phyloP scores from a whole-genome alignment of 148 eudicot genomes.

The Cornus florida region DNA sequence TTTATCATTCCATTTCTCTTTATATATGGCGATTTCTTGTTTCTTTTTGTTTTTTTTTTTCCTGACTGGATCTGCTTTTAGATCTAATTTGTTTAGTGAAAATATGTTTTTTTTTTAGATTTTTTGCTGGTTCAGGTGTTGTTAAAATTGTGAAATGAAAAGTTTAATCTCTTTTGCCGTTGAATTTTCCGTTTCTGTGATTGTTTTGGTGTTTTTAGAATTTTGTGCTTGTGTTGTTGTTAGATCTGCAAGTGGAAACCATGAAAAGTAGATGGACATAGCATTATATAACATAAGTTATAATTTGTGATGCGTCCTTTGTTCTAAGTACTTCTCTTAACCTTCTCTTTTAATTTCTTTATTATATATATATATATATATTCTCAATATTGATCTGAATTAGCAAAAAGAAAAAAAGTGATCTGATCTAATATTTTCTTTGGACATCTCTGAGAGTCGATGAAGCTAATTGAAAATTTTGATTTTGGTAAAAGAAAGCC shows the following conservation, averaged over 20 bases:
- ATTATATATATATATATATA: too few relatives aligned
- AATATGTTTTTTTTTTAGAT: neutral
- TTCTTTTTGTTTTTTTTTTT: neutral
- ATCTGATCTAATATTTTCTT: too few relatives aligned
- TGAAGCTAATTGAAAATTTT: too few relatives aligned
- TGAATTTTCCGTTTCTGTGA: slow-evolving; percentile 38
- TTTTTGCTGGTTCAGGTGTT: slow-evolving; percentile 1
- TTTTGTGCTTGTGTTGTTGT: slow-evolving; percentile 33
- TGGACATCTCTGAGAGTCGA: too few relatives aligned
- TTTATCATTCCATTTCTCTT: neutral
- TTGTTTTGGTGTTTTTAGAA: slow-evolving; percentile 32
- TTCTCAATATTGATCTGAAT: too few relatives aligned
- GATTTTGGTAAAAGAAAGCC: too few relatives aligned
- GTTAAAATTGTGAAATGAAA: neutral
- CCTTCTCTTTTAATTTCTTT: too few relatives aligned
- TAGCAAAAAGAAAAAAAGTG: too few relatives aligned
- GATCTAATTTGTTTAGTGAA: slow-evolving; percentile 13
- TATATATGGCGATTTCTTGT: neutral
- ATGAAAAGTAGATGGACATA: slow-evolving; percentile 23
- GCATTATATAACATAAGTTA: neutral
- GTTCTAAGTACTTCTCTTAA: too few relatives aligned
- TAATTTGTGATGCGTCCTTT: too few relatives aligned
- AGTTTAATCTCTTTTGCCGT: neutral
- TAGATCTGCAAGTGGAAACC: slow-evolving; percentile 47
- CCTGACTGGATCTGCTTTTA: slow-evolving; percentile 8